A percentile compares a stretch with the other conserved stretches of the same genome.
Evolutionary conservation across 2,329 filamentous ascomycete genomes (phyloP).

Genomic region (Thielaviopsis euricoi): DNA sequence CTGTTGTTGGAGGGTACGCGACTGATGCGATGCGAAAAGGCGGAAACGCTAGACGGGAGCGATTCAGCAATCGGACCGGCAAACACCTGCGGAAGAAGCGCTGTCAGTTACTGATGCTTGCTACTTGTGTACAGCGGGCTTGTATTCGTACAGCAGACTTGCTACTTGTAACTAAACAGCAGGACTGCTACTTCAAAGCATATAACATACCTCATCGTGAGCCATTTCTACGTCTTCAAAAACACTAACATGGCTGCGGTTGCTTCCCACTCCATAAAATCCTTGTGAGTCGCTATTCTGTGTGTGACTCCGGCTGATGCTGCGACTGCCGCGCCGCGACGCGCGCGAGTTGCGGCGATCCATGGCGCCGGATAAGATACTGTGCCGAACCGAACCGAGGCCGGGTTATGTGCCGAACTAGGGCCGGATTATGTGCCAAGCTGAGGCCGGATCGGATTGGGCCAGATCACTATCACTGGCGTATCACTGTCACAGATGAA

Average conservation of each 20-base stretch:
- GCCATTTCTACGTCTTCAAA: conserved; percentile 98
- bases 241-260: conserved; percentile 61
- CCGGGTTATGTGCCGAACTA: no score
- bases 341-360: neutral
- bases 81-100: conserved; percentile 44
- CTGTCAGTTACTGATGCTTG: conserved; percentile 2
- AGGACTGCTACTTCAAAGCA: neutral
- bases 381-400: no score
- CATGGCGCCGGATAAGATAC: neutral
- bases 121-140: no score
- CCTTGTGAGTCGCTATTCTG: neutral
- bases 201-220: conserved; percentile 58
- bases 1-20: conserved; percentile 74
- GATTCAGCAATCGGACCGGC: conserved; percentile 89
- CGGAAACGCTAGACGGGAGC: conserved; percentile 83
- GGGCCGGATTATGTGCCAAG: no score
- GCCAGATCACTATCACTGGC: neutral
- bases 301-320: neutral
- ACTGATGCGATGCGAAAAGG: conserved; percentile 69
- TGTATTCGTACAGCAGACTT: no score
- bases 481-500: neutral
- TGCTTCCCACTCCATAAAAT: conserved; percentile 22
- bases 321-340: neutral
- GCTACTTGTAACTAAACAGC: no score
- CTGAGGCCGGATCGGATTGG: neutral